A percentile compares a stretch with the other conserved stretches of the same genome.
Conservation (phyloP, 2,329 filamentous ascomycete genomes). For the Arthrobotrys musiformis region DNA sequence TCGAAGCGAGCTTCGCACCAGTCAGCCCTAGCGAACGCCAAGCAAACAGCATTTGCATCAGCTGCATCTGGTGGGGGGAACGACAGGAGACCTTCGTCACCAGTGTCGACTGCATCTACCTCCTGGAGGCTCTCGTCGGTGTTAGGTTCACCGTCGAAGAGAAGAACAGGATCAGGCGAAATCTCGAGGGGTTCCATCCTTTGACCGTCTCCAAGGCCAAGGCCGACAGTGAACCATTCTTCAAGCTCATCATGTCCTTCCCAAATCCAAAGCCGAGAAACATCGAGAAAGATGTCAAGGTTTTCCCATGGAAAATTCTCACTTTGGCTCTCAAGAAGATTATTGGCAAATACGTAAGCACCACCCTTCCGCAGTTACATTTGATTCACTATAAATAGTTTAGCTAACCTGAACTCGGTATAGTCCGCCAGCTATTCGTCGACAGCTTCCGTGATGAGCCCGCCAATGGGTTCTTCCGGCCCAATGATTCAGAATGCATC, state of each 20-base stretch:
- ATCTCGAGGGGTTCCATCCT: conserved; percentile 92
- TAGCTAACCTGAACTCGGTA: conserved; percentile 60
- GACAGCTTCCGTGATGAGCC: conserved; percentile 65
- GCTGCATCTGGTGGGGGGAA: conserved; percentile 97
- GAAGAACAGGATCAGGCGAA: conserved; percentile 96
- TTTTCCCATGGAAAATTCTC: conserved; percentile 95
- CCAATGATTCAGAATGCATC: conserved; percentile 50
- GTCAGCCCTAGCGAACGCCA: conserved; percentile 82
- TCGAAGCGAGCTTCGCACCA: conserved; percentile 81
- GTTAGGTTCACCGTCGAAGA: conserved; percentile 93
- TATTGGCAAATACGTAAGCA: conserved; percentile 89
- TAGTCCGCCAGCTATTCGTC: conserved; percentile 77
- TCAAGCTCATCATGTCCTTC: conserved; percentile 99
- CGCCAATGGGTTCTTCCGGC: conserved; percentile 48
- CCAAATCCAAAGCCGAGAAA: conserved; percentile 94
- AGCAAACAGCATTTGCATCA: conserved; percentile 89
- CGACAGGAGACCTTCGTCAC: conserved; percentile 92
- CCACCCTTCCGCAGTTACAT: conserved; percentile 35
- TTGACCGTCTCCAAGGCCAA: conserved; percentile 94
- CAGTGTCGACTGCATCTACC: conserved; percentile 93
- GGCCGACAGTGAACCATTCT: conserved; percentile 92
- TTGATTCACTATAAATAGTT: conserved; percentile 57
- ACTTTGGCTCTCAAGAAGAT: conserved; percentile 93
- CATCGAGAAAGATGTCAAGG: conserved; percentile 99
- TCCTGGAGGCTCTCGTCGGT: conserved; percentile 90